These are phyloP conservation scores for Priceomyces medius DNA, from an alignment of 805 yeast genomes.

Conservation along the genomic window DNA sequence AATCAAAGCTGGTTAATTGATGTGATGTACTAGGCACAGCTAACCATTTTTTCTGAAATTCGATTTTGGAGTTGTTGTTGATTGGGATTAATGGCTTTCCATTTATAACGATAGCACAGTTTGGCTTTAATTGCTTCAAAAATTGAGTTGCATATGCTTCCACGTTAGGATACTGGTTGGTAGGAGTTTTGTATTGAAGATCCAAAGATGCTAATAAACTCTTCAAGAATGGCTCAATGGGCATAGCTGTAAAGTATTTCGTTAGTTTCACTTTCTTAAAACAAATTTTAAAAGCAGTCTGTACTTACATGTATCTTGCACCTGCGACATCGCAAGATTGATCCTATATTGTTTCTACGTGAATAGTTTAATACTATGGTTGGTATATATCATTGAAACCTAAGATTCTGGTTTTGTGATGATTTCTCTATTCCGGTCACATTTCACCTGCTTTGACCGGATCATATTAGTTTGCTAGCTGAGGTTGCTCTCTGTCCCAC, in stretches of 20 bases:
- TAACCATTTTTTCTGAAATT: constrained; percentile 62
- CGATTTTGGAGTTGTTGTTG: constrained; percentile 33
- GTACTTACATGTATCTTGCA: constrained; percentile 5
- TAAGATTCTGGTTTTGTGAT: too few species aligned
- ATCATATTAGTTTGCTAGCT: too few species aligned
- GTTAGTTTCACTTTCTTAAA: constrained; percentile 6
- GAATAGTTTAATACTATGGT: too few species aligned
- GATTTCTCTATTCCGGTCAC: too few species aligned
- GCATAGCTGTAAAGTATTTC: constrained; percentile 26
- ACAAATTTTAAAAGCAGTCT: too few species aligned
- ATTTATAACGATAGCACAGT: constrained; percentile 55
- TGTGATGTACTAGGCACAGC: constrained; percentile 59
- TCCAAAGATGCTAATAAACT: constrained; percentile 35
- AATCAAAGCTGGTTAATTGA: constrained; percentile 60
- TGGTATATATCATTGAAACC: too few species aligned
- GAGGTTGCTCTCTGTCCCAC: background rate
- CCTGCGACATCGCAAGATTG: constrained; percentile 1
- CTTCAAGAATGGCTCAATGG: constrained; percentile 41
- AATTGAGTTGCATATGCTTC: constrained; percentile 44
- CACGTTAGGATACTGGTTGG: constrained; percentile 26
- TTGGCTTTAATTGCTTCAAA: constrained; percentile 51
- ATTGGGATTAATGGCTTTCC: constrained; percentile 51
- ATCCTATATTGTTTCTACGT: too few species aligned
- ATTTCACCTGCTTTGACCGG: too few species aligned
- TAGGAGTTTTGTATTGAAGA: constrained; percentile 27